Conservation (phyloP, 257 asterid genomes). For the Craterostigma plantagineum region DNA sequence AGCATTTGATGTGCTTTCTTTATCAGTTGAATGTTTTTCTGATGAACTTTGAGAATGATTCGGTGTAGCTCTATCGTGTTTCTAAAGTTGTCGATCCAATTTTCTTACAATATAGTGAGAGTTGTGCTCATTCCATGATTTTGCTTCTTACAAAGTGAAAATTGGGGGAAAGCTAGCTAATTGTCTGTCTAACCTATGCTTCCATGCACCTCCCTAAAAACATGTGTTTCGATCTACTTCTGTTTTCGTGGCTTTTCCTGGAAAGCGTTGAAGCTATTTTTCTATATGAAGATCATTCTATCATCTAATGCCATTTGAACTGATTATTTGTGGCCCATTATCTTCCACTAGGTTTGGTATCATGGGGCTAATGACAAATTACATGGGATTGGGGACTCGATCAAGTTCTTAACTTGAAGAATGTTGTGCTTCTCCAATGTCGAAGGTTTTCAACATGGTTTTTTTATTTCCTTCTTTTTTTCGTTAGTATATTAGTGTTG, state of each 20-base stretch:
- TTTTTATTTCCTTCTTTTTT: too few relatives aligned
- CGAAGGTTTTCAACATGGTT: too few relatives aligned
- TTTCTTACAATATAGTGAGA: background rate
- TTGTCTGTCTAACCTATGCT: background rate
- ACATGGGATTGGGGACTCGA: conserved; percentile 59
- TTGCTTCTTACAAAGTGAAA: background rate
- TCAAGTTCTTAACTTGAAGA: conserved; percentile 5
- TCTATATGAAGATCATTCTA: too few relatives aligned
- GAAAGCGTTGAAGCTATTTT: background rate
- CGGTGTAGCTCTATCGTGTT: too few relatives aligned
- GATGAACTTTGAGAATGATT: too few relatives aligned
- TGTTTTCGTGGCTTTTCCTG: too few relatives aligned
- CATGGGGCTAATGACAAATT: conserved; percentile 73
- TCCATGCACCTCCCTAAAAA: too few relatives aligned
- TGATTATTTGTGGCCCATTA: background rate
- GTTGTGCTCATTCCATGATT: background rate
- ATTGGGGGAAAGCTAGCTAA: background rate
- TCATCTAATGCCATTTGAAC: background rate
- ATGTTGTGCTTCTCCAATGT: too few relatives aligned
- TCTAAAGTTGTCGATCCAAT: background rate
- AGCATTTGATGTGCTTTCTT: background rate
- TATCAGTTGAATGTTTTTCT: background rate
- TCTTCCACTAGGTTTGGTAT: conserved; percentile 47
- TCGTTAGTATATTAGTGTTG: too few relatives aligned
- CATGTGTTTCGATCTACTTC: too few relatives aligned